A percentile compares a stretch with the other conserved stretches of the same genome.
Conservation (phyloP, 129 eudicot genomes). For the Gnaphalium uliginosum region DNA sequence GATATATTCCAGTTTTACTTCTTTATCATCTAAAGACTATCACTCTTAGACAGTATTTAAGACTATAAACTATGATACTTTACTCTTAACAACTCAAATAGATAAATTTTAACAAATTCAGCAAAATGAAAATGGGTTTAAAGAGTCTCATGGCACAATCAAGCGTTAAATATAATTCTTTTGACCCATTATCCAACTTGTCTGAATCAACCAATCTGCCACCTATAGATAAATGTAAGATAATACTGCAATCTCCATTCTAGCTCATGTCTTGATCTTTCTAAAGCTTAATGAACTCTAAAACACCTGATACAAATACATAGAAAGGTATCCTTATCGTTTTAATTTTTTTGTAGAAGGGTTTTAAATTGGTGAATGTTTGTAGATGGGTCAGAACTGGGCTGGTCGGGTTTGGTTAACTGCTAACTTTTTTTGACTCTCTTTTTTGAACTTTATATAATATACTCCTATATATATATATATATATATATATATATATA, state of each 20-base stretch:
- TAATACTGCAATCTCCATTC: background rate
- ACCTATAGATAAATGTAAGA: background rate
- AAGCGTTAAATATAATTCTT: background rate
- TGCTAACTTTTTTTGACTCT: too few relatives aligned
- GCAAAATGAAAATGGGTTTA: slow-evolving; percentile 4
- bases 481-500: too few relatives aligned
- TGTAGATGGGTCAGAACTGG: too few relatives aligned
- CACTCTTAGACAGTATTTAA: background rate
- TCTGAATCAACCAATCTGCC: background rate
- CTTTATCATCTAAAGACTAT: background rate
- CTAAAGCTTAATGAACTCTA: background rate
- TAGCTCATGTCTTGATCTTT: background rate
- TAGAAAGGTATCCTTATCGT: background rate
- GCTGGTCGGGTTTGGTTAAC: too few relatives aligned
- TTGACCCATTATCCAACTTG: background rate
- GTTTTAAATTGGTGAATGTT: too few relatives aligned
- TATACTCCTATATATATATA: too few relatives aligned
- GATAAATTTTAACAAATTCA: background rate
- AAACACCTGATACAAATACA: background rate
- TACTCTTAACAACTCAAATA: background rate
- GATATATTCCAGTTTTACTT: background rate
- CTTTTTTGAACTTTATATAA: too few relatives aligned
- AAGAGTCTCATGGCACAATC: background rate
- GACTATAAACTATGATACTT: background rate
- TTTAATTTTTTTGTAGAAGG: background rate